Evolutionary conservation across 176 grass and related monocot genomes (phyloP), one percentile per base, ranked within the genome.

Genomic region (Triticum urartu): DNA sequence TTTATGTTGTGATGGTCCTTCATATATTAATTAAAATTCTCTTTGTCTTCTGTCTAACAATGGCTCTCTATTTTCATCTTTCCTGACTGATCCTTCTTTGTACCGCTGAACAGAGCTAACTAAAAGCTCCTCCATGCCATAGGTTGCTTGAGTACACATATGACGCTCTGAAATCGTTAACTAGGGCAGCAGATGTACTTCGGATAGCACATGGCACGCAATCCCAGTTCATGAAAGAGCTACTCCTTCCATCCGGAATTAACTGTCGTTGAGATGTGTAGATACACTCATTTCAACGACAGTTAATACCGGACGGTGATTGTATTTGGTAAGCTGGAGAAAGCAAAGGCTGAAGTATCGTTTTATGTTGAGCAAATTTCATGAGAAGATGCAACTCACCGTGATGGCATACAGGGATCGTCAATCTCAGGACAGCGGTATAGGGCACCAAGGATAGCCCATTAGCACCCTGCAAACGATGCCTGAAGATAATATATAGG

Each of bases 191-290:
- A 66, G 93, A 92, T 81, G 90, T 95, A 73, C 95, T 98, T 56
- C 80, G 79, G 70, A 88, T 98, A 84, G 95, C 96, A 59, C 96
- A 98, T 60, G 91, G 93, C 25, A 91, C 88, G 9, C 72, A 79
- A 43, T 95, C 90, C 30, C 68, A 81, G 62, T 98, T 98, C 79
- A 89, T 95, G 93, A 95, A 83, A 75, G 96, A 95, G 83, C 84
- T 95, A 69, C 43, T 47, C 11, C 43, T 11, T 47, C 11, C 11
- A 3, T 13, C 11, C 4, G 3, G 11, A 13, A 47, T 12, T 47
- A 47, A 47, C 28, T 38, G 36, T 38, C 36, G 36, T 2, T 40
- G 38, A 40, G 9, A 40, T 40, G 40, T 45, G 9, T 11, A 43
- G 40, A 43, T 43, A 11, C 40, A 43, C 9, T 43, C 40, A 43